These are phyloP conservation scores for Aspergillus arachidicola DNA, from an alignment of 2,329 filamentous ascomycete genomes.

Conservation along the genomic window DNA sequence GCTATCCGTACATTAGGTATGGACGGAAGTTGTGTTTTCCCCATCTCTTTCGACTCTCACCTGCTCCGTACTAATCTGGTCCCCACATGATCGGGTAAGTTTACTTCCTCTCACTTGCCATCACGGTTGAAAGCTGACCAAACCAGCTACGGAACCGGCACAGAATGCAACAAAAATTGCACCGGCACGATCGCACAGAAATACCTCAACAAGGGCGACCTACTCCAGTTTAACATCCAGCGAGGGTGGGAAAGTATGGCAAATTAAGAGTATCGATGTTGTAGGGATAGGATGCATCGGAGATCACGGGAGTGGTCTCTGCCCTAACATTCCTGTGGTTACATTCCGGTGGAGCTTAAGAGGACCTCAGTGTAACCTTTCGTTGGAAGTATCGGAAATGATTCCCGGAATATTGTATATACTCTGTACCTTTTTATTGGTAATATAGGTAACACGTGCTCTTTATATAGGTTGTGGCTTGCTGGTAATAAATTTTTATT, in stretches of 20 bases:
- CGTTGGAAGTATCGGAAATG: background rate
- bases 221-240: slow-evolving; percentile 38
- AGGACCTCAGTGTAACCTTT: background rate
- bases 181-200: slow-evolving; percentile 44
- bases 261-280: slow-evolving; percentile 39
- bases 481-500: background rate
- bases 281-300: background rate
- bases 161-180: slow-evolving; percentile 43
- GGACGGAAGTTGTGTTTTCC: no score
- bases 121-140: background rate
- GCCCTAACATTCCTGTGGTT: background rate
- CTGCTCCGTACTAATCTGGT: slow-evolving; percentile 24
- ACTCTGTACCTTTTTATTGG: background rate
- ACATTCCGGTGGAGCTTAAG: background rate
- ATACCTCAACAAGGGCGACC: slow-evolving; percentile 44
- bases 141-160: slow-evolving; percentile 42
- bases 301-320: background rate
- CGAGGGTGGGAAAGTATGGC: slow-evolving; percentile 41
- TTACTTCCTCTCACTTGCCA: background rate
- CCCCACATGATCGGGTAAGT: slow-evolving; percentile 40
- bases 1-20: no score
- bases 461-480: background rate
- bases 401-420: background rate
- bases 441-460: background rate
- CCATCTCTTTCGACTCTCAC: no score